Conservation (phyloP, 805 yeast genomes). For the Sugiyamaella chiloensis region DNA sequence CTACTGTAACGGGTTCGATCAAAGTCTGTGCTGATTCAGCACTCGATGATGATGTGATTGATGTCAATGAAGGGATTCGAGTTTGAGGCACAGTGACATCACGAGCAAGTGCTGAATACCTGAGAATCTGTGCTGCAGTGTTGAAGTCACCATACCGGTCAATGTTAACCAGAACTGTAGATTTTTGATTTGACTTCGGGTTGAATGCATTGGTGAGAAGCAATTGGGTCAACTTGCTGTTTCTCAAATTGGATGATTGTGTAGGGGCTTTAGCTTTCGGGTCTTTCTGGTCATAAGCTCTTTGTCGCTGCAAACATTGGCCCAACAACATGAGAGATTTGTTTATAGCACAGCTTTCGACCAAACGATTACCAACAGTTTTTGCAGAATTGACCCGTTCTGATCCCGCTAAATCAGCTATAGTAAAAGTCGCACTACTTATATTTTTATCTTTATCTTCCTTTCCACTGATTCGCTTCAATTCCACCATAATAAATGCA, state of each 20-base stretch:
- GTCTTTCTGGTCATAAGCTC: slow-evolving; percentile 27
- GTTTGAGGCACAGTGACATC: slow-evolving; percentile 23
- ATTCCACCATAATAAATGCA: slow-evolving; percentile 46
- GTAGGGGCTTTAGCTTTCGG: slow-evolving; percentile 36
- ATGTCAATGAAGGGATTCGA: slow-evolving; percentile 16
- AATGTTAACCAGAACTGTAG: slow-evolving; percentile 38
- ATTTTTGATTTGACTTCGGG: slow-evolving; percentile 27
- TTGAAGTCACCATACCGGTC: slow-evolving; percentile 42
- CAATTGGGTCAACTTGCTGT: slow-evolving; percentile 48
- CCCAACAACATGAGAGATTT: slow-evolving; percentile 50
- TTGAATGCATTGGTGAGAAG: slow-evolving; percentile 45
- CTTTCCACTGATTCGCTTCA: slow-evolving; percentile 28
- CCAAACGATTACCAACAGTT: slow-evolving; percentile 44
- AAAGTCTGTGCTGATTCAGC: not conserved
- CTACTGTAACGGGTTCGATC: not conserved
- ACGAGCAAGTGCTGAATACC: slow-evolving; percentile 32
- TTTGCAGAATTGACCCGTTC: slow-evolving; percentile 48
- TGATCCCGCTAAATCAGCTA: slow-evolving; percentile 54
- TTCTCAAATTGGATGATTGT: slow-evolving; percentile 44
- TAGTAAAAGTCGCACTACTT: slow-evolving; percentile 39
- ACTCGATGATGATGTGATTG: slow-evolving; percentile 9
- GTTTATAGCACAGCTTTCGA: slow-evolving; percentile 49
- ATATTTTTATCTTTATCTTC: slow-evolving; percentile 18
- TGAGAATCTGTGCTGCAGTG: slow-evolving; percentile 31
- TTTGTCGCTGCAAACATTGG: slow-evolving; percentile 44